Evolutionary conservation across 345 rosid genomes (phyloP).

Genomic region (Hypericum perforatum): DNA sequence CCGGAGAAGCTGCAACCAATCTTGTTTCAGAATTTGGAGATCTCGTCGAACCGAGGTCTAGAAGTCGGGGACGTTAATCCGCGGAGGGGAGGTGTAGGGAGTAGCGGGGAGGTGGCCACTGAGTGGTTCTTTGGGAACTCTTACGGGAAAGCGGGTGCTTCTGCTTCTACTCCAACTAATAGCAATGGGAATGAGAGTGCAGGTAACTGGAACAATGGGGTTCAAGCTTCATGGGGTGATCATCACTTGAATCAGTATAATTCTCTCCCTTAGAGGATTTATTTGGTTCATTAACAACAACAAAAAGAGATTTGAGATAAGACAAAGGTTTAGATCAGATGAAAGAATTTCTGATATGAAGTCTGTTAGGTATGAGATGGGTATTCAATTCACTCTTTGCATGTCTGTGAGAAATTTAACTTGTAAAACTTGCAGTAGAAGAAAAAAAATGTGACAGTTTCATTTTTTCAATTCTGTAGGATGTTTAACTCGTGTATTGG

Average conservation of each 20-base stretch:
- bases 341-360: neutral
- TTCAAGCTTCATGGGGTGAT: conserved; percentile 35
- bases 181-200: conserved; percentile 24
- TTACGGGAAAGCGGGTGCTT: conserved; percentile 25
- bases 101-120: conserved; percentile 28
- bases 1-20: conserved; percentile 47
- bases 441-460: no score
- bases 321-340: neutral
- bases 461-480: no score
- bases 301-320: neutral
- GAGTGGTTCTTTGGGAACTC: conserved; percentile 71
- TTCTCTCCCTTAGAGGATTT: conserved; percentile 31
- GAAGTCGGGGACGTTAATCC: conserved; percentile 16
- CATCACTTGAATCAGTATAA: conserved; percentile 28
- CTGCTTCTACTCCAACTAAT: conserved; percentile 19
- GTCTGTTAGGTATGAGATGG: no score
- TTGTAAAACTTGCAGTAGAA: no score
- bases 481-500: no score
- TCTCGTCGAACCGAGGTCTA: conserved; percentile 20
- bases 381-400: no score
- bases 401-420: no score
- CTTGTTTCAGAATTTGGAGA: conserved; percentile 54
- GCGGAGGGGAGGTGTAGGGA: conserved; percentile 21
- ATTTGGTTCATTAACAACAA: neutral
- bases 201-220: conserved; percentile 27